These are phyloP conservation scores for slime mould (Dictyostelium discoideum) DNA, from an alignment of 78 protist genomes.

Conservation along the genomic window dicty_2.7 NC_007088.5:5567001-5567500, in stretches of 20 bases:
- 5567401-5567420: no score
- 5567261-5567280: slow-evolving; percentile 72
- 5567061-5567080: neutral
- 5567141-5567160: slow-evolving; percentile 66
- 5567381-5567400: slow-evolving; percentile 37
- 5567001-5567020: neutral
- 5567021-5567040: neutral
- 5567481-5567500: slow-evolving; percentile 71
- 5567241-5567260: slow-evolving; percentile 40
- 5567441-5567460: neutral
- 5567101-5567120: neutral
- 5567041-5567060: neutral
- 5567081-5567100: neutral
- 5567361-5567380: slow-evolving; percentile 83
- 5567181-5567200: slow-evolving; percentile 15
- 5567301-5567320: slow-evolving; percentile 83
- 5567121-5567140: slow-evolving; percentile 67
- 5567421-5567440: neutral
- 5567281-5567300: slow-evolving; percentile 79
- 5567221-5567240: neutral
- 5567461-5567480: neutral
- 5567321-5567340: slow-evolving; percentile 73
- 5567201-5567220: slow-evolving; percentile 29
- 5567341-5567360: slow-evolving; percentile 83
- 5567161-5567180: slow-evolving; percentile 74